Evolutionary conservation across 1,284 basidiomycete genomes (phyloP), one percentile per base, ranked within the genome.

Genomic region (Athelia psychrophila): DNA sequence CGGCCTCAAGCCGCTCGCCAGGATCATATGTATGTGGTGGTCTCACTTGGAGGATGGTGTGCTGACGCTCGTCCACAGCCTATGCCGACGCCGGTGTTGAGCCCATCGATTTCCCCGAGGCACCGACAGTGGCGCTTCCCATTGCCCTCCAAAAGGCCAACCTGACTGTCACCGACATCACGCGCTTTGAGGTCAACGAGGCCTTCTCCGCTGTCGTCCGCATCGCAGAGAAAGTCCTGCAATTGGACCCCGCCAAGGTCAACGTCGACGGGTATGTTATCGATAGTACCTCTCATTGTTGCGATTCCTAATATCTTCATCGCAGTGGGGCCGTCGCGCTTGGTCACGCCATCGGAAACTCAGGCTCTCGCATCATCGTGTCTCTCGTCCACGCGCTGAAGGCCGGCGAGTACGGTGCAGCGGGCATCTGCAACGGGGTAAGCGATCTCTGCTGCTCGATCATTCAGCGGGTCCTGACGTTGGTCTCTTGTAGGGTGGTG

Each of bases 341-440:
- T 52, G 94, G 94, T 48, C 94, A 97, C 71, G 91, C 96, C 47
- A 94, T 98, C 68, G 96, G 96, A 51, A 96, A 92, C 71, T 98
- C 94, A 40, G 97, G 97, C 36, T 84, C 91, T 48, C 86, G 97
- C 52, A 99, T 99, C 73, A 80, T 99, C 52, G 96, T 99, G 45
- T 94, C 96, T 10, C 83, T 99, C 32, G 79, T 93, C 9, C 96
- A 99, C 68, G 85, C 89, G 12, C 82, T 99, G 59, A 89, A 98
- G 79, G 73, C 87, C n/a, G 97, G 97, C 48, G 81, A 99, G 76
- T 98, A 96, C 66, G 97, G 97, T 64, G 93, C 93, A 52, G 97
- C 96, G 27, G 95, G 91, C 72, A 91, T 99, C 62, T 99, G 97
- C 84, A 99, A 99, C 69, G 95, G 95, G 59, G 91, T 93, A 71